Percentiles rank a stretch among this genome's conserved stretches.
These are phyloP conservation scores for Monosporascus sp. DNA, from an alignment of 2,329 filamentous ascomycete species.

Conservation along the genomic window DNA sequence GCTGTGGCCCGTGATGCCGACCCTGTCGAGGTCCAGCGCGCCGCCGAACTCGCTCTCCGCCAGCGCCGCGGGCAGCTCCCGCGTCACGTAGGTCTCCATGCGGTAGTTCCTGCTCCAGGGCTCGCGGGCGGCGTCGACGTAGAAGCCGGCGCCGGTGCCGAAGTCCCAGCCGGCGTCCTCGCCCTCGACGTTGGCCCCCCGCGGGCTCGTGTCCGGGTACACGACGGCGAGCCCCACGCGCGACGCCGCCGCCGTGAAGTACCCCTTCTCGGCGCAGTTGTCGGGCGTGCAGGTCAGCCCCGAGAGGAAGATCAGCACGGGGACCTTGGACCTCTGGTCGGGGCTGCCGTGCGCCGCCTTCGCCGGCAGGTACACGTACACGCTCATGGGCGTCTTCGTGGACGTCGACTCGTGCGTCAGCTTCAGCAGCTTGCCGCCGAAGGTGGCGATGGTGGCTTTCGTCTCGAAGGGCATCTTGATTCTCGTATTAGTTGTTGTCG, in stretches of 20 bases:
- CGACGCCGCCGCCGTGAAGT: slow-evolving; percentile 80
- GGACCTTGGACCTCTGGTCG: slow-evolving; percentile 65
- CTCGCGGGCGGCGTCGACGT: slow-evolving; percentile 74
- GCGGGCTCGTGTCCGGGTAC: slow-evolving; percentile 91
- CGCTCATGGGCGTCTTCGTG: slow-evolving; percentile 82
- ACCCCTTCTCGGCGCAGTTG: slow-evolving; percentile 76
- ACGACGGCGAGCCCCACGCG: slow-evolving; percentile 83
- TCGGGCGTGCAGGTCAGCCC: slow-evolving; percentile 94
- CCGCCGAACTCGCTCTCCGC: slow-evolving; percentile 62
- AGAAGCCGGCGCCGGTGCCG: slow-evolving; percentile 88
- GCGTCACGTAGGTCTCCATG: slow-evolving; percentile 92
- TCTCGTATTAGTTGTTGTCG: not conserved
- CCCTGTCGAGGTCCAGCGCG: slow-evolving; percentile 61
- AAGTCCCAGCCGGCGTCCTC: slow-evolving; percentile 92
- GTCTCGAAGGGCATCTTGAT: slow-evolving; percentile 74
- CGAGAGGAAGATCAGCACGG: slow-evolving; percentile 87
- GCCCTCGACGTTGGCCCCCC: slow-evolving; percentile 73
- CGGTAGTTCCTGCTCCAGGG: slow-evolving; percentile 77
- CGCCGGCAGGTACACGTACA: slow-evolving; percentile 88
- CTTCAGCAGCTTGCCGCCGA: slow-evolving; percentile 92
- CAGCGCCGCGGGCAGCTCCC: slow-evolving; percentile 75
- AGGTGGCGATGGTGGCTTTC: slow-evolving; percentile 82
- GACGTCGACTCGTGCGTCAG: slow-evolving; percentile 76
- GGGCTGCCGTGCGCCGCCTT: slow-evolving; percentile 45
- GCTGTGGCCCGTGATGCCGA: slow-evolving; percentile 87